Base-by-base conservation (phyloP, 106 monocot species). In the Apostasia ramifera region DNA sequence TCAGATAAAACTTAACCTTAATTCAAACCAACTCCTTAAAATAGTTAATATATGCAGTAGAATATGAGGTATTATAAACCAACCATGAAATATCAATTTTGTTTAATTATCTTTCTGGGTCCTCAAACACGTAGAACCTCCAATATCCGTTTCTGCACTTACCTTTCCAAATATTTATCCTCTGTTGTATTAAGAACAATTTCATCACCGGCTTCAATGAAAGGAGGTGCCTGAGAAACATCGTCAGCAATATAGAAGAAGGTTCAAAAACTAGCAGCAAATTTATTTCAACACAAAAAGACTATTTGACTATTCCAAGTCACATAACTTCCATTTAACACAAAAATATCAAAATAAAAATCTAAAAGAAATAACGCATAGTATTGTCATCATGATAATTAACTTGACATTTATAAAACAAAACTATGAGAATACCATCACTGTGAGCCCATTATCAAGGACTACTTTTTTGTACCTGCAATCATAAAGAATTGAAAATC, bases 361-460 rank as follows among this genome's bases (percentile, higher is more conserved):
- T 26, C 26, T 26, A 26, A 26, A 26, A 26, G 26, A 26, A 26
- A 26, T 26, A 26, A 26, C 26, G 26, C 26, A 26, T 26, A 26
- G 26, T 26, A 26, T 26, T 26, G 26, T 26, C 26, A 26, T 26
- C 26, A 26, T 26, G 26, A 26, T 26, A 26, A 26, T 26, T 26
- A 26, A 26, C 26, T 26, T 26, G 26, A 26, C 26, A 26, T 26
- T 58, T 58, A 5, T 40, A 59, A 40, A 38, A 61, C 12, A 44
- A 70, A 42, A 73, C 43, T 39, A 49, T 44, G 3, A 74, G 70
- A 84, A 83, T 85, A 92, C 92, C 40, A 78, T 70, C 53, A 92
- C 74, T 5, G 83, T 83, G 71, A 88, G 92, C 48, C 92, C 92
- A 81, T 92, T 92, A 71, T 92, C 85, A 55, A 92, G 75, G 61